These are phyloP conservation scores for Cytospora schulzeri DNA, from an alignment of 2,329 filamentous ascomycete genomes.

Conservation along the genomic window DNA sequence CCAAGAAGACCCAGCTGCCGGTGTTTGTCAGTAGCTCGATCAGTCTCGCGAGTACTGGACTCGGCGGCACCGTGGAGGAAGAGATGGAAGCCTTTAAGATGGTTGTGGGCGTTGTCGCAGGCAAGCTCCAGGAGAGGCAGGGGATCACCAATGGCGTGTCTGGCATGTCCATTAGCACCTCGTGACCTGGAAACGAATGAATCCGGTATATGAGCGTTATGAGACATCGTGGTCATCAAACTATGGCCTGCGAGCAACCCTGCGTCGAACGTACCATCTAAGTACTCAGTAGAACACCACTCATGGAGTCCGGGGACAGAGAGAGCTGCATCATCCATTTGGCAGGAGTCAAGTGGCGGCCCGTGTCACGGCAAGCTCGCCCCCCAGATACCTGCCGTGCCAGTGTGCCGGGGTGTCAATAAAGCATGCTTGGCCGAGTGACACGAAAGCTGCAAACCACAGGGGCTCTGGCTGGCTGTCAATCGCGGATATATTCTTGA, in stretches of 20 bases:
- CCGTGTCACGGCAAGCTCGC: constrained; percentile 6
- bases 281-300: not conserved
- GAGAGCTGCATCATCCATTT: not conserved
- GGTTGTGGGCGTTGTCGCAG: constrained; percentile 70
- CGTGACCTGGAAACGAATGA: constrained; percentile 8
- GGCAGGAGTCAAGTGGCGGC: constrained; percentile 2
- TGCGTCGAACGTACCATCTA: not conserved
- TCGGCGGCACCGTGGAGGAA: constrained; percentile 84
- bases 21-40: constrained; percentile 92
- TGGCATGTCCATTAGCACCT: constrained; percentile 20
- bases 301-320: not conserved
- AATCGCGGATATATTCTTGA: not conserved
- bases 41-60: constrained; percentile 70
- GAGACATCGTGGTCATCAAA: not conserved
- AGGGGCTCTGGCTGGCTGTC: not conserved
- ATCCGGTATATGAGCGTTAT: not conserved
- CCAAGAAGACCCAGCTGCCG: constrained; percentile 70
- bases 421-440: constrained; percentile 7
- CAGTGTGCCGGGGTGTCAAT: not conserved
- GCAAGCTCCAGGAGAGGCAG: constrained; percentile 48
- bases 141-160: constrained; percentile 30
- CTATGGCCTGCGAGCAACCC: not conserved
- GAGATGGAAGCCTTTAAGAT: constrained; percentile 86
- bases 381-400: not conserved
- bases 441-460: not conserved